phyloP scores from a whole-genome alignment of 1,139 yeast genomes.

The Schizosaccharomyces versatilis region DNA sequence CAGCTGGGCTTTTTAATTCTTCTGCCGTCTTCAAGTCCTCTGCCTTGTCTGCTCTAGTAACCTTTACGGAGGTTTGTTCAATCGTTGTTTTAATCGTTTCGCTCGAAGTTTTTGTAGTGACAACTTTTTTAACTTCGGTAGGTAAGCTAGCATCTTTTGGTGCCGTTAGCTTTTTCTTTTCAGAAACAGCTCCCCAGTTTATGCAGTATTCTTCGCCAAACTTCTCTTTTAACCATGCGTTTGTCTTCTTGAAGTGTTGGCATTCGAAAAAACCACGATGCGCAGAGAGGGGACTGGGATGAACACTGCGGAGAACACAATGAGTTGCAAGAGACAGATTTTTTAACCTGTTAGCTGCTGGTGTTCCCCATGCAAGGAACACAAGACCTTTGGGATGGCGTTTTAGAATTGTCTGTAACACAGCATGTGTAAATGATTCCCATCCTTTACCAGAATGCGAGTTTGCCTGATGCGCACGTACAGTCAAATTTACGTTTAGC shows the following conservation, averaged over 20 bases:
- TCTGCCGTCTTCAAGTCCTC: too few species aligned
- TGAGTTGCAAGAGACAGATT: conserved; percentile 20
- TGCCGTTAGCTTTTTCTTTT: neutral
- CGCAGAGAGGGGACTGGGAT: conserved; percentile 90
- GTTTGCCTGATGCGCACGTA: conserved; percentile 79
- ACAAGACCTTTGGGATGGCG: conserved; percentile 34
- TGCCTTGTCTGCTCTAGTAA: too few species aligned
- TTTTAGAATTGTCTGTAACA: conserved; percentile 31
- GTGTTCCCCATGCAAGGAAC: conserved; percentile 83
- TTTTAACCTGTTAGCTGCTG: conserved; percentile 57
- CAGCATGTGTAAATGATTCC: conserved; percentile 71
- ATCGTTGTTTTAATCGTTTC: too few species aligned
- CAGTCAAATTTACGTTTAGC: conserved; percentile 76
- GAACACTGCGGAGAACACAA: conserved; percentile 47
- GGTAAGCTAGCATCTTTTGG: neutral
- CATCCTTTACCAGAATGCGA: conserved; percentile 84
- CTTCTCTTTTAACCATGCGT: conserved; percentile 28
- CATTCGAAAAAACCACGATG: conserved; percentile 60
- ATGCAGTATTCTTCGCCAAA: neutral
- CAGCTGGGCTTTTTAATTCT: too few species aligned
- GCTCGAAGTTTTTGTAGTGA: too few species aligned
- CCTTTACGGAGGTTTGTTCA: too few species aligned
- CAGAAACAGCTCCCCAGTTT: neutral
- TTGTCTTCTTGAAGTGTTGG: conserved; percentile 46
- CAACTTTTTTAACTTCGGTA: too few species aligned